A percentile compares a stretch with the other conserved stretches of the same genome.
phyloP scores from a whole-genome alignment of 495 filamentous ascomycete species.

The Penicillium odoratum region DNA sequence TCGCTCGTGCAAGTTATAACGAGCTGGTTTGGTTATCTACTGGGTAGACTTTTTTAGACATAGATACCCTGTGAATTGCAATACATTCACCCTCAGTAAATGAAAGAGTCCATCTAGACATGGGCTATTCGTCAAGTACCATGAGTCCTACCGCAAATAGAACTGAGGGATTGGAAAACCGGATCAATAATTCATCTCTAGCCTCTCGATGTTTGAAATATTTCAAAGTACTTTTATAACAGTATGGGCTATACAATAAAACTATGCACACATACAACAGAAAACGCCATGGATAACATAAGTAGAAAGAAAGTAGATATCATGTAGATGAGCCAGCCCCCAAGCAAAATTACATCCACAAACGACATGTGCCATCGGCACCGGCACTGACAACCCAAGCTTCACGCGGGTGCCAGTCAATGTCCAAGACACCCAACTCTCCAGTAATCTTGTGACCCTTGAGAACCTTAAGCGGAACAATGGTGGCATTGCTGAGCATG shows the following conservation, averaged over 20 bases:
- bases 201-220: background rate
- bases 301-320: slow-evolving; percentile 14
- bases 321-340: slow-evolving; percentile 21
- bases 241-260: slow-evolving; percentile 32
- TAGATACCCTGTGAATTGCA: slow-evolving; percentile 1
- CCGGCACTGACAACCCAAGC: slow-evolving; percentile 93
- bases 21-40: slow-evolving; percentile 3
- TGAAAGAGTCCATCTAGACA: background rate
- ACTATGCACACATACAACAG: slow-evolving; percentile 31
- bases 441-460: slow-evolving; percentile 77
- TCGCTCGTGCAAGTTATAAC: slow-evolving; percentile 1
- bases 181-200: background rate
- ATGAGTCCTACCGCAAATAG: no score
- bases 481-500: slow-evolving; percentile 90
- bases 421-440: slow-evolving; percentile 84
- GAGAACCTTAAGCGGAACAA: slow-evolving; percentile 93
- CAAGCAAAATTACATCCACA: slow-evolving; percentile 62
- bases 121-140: background rate
- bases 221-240: slow-evolving; percentile 25
- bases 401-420: slow-evolving; percentile 92
- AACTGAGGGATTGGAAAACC: background rate
- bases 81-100: background rate
- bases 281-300: slow-evolving; percentile 22
- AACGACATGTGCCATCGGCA: slow-evolving; percentile 84
- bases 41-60: background rate